Conservation (phyloP, 2,329 filamentous ascomycete genomes). For the Dactylella cylindrospora region DNA sequence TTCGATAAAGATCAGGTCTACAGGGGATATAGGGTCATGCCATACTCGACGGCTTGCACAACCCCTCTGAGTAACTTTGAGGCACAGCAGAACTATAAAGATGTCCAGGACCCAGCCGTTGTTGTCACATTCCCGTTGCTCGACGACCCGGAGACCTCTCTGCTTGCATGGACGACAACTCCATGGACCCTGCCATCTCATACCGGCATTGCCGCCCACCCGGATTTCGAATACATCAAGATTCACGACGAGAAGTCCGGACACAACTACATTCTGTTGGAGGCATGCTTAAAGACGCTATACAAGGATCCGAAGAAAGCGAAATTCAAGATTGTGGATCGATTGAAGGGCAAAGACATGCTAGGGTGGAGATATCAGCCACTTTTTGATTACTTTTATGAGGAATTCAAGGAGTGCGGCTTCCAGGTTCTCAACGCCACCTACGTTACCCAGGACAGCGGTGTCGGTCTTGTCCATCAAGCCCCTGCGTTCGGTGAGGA, state of each 20-base stretch:
- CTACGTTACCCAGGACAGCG: conserved; percentile 86
- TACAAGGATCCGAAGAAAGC: conserved; percentile 97
- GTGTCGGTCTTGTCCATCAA: conserved; percentile 92
- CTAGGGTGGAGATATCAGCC: conserved; percentile 86
- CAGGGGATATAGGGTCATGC: conserved; percentile 88
- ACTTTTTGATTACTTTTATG: conserved; percentile 84
- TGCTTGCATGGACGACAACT: conserved; percentile 88
- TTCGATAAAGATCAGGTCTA: conserved; percentile 90
- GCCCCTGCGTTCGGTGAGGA: conserved; percentile 93
- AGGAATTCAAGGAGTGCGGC: conserved; percentile 79
- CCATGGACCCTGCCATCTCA: conserved; percentile 85
- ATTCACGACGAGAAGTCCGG: conserved; percentile 78
- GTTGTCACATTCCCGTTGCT: conserved; percentile 84
- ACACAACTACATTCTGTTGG: conserved; percentile 81
- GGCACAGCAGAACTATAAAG: conserved; percentile 91
- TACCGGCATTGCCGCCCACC: conserved; percentile 73
- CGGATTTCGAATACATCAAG: conserved; percentile 84
- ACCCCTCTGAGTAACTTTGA: conserved; percentile 93
- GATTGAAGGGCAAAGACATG: conserved; percentile 80
- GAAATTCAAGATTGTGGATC: conserved; percentile 80
- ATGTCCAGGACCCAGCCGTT: conserved; percentile 85
- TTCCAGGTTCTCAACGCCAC: conserved; percentile 80
- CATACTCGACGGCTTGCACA: conserved; percentile 86
- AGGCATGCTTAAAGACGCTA: conserved; percentile 75
- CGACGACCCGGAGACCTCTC: conserved; percentile 70